Conservation (phyloP, 176 grass and related monocot genomes). For the Oryza longistaminata region DNA sequence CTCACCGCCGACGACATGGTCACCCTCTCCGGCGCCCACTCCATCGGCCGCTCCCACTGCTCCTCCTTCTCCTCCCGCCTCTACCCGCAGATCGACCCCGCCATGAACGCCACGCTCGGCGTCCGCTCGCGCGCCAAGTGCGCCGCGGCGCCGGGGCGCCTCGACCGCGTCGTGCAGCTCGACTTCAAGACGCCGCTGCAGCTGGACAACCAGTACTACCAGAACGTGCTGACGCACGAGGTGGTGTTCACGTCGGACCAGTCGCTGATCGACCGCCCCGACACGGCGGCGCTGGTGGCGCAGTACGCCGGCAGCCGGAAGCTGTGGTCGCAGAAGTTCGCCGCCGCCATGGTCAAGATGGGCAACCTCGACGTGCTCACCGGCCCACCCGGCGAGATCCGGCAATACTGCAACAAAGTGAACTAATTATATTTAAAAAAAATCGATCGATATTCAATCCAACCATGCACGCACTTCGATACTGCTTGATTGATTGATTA, state of each 20-base stretch:
- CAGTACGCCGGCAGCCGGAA: constrained; percentile 30
- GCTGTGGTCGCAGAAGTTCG: constrained; percentile 44
- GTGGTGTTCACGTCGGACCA: constrained; percentile 52
- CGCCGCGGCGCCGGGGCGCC: constrained; percentile 8
- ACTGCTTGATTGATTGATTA: background rate
- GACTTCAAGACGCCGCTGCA: constrained; percentile 38
- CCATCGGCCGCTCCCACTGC: constrained; percentile 70
- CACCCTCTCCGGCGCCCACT: constrained; percentile 59
- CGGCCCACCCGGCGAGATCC: constrained; percentile 40
- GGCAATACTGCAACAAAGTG: constrained; percentile 36
- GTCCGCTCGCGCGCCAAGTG: background rate
- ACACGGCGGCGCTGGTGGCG: constrained; percentile 47
- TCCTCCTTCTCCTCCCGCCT: constrained; percentile 43
- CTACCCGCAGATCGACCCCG: constrained; percentile 33
- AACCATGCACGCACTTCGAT: background rate
- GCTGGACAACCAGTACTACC: constrained; percentile 57
- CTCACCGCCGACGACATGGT: constrained; percentile 60
- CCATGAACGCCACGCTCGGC: constrained; percentile 19
- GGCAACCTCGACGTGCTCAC: constrained; percentile 59
- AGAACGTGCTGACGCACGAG: constrained; percentile 40
- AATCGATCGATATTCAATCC: too few relatives aligned
- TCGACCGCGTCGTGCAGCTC: constrained; percentile 31
- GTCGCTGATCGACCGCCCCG: background rate
- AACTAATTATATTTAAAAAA: constrained; percentile 20
- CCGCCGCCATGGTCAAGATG: constrained; percentile 62